These are phyloP conservation scores for Berkeleyomyces basicola DNA, from an alignment of 2,329 filamentous ascomycete species.

Conservation along the genomic window DNA sequence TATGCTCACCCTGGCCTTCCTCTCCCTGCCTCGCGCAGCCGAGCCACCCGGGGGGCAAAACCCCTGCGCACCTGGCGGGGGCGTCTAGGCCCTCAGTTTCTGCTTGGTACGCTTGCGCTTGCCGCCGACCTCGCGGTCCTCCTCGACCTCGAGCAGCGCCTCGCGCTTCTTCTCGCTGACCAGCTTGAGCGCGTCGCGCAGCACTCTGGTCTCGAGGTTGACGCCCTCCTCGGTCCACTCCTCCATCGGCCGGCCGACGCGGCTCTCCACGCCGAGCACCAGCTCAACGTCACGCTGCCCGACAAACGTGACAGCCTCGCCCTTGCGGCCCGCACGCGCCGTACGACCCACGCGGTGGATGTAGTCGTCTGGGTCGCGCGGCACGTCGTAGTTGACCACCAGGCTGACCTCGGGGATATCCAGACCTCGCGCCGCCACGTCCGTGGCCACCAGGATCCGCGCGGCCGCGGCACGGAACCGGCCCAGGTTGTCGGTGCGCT, in stretches of 20 bases:
- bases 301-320: conserved; percentile 73
- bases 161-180: conserved; percentile 95
- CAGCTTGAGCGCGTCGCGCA: conserved; percentile 69
- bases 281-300: conserved; percentile 86
- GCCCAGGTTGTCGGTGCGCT: conserved; percentile 73
- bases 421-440: conserved; percentile 83
- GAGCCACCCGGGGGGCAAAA: neutral
- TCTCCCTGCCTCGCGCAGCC: neutral
- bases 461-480: conserved; percentile 83
- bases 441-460: conserved; percentile 80
- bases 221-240: conserved; percentile 82
- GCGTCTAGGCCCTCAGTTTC: conserved; percentile 23
- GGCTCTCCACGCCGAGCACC: conserved; percentile 73
- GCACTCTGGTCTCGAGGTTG: conserved; percentile 78
- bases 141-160: conserved; percentile 77
- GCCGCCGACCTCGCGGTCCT: conserved; percentile 80
- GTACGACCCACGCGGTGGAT: conserved; percentile 94
- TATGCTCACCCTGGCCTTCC: neutral
- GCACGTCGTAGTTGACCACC: conserved; percentile 91
- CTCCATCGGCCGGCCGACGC: conserved; percentile 66
- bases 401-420: conserved; percentile 86
- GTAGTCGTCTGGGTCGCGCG: conserved; percentile 92
- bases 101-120: conserved; percentile 51
- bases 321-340: conserved; percentile 71
- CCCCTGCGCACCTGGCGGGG: neutral